Base-by-base conservation (phyloP, 148 eudicot genomes). In the Vaccinium corymbosum region DNA sequence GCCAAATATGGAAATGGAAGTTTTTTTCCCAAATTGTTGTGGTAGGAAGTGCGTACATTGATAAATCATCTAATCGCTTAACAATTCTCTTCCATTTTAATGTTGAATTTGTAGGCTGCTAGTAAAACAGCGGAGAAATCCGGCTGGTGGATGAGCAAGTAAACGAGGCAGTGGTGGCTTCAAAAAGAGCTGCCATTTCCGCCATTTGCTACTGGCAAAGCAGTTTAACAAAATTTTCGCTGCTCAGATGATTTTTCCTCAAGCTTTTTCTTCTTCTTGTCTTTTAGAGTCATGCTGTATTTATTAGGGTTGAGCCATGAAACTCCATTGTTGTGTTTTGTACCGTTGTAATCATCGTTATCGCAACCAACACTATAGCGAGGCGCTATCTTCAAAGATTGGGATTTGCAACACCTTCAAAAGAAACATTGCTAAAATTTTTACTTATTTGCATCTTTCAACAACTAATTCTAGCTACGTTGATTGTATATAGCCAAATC, bases 121-220 rank as follows among this genome's bases (percentile, higher is more conserved):
- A 92, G 98, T 83, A 93, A 86, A 85, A 88, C 94, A 25, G 94
- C 98, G 7, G 97, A 94, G 84, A 93, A n/a, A n/a, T n/a, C n/a
- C n/a, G n/a, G n/a, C n/a, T n/a, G n/a, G 94, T 94, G 29, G 99
- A 96, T 74, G 97, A 93, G 19, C 93, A 91, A 87, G 97, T 94
- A 29, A 92, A 90, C 91, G 90, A 87, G 83, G 95, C 98, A 13
- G 95, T 94, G 27, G 78, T 80, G 84, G 98, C 95, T 16, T 93
- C 99, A 22, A 94, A 96, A 80, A 84, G 94, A 86, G 97, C 99
- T 9, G 99, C 98, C 62, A 96, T 92, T 49, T n/a, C n/a, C n/a
- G 97, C 97, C 16, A 80, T 97, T 96, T 27, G 97, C 98, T n/a
- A 95, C 99, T 76, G 91, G 94, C 3, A 96, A 93, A 89, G 98